These are phyloP conservation scores for Xylaria sp. DNA, from an alignment of 2,329 filamentous ascomycete species.

Conservation along the genomic window DNA sequence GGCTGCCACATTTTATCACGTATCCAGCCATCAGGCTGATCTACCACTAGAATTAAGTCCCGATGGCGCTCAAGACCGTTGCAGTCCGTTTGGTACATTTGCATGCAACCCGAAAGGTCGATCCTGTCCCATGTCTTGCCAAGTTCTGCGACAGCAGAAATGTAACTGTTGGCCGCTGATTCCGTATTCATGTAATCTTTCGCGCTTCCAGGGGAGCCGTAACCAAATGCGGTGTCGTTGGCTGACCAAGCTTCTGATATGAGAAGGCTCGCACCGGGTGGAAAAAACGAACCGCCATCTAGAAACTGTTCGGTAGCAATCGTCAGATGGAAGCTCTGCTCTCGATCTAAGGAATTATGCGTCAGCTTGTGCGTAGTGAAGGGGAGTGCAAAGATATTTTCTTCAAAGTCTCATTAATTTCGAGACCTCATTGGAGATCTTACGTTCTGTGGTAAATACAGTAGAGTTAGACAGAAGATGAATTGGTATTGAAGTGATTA, in stretches of 20 bases:
- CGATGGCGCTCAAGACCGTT: conserved; percentile 24
- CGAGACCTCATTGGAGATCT: background rate
- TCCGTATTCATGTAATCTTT: background rate
- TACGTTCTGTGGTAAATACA: conserved; percentile 23
- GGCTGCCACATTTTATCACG: conserved; percentile 34
- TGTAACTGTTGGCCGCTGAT: background rate
- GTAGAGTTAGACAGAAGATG: conserved; percentile 34
- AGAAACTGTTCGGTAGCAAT: conserved; percentile 33
- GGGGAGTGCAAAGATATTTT: too few relatives aligned
- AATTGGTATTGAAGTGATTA: conserved; percentile 33
- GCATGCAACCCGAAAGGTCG: conserved; percentile 13
- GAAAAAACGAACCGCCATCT: conserved; percentile 23
- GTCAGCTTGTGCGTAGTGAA: background rate
- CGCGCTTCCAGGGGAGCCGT: background rate
- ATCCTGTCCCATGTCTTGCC: conserved; percentile 7
- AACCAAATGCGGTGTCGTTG: background rate
- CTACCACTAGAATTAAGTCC: conserved; percentile 25
- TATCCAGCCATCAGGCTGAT: conserved; percentile 32
- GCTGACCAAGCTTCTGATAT: background rate
- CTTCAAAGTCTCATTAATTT: too few relatives aligned
- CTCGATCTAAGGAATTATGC: background rate
- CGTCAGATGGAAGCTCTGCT: conserved; percentile 28
- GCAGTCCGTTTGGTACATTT: conserved; percentile 22
- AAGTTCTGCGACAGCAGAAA: background rate
- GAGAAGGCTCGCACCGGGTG: conserved; percentile 26